phyloP scores from a whole-genome alignment of 2,329 filamentous ascomycete genomes.

The Exophiala alcalophila region DNA sequence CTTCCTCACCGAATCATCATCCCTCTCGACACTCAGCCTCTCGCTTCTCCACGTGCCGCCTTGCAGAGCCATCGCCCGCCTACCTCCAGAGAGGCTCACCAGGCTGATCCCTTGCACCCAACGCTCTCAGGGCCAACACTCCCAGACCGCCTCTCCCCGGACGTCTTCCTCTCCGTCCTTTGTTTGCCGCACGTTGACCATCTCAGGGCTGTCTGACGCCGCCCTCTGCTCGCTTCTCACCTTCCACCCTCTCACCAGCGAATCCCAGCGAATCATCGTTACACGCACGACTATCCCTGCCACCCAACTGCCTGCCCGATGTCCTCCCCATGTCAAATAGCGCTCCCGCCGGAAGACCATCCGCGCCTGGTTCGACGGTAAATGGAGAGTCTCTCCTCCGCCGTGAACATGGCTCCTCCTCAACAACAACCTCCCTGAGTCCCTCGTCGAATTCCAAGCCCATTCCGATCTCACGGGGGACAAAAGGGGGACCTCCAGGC shows the following conservation, averaged over 20 bases:
- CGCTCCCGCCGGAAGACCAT: conserved; percentile 48
- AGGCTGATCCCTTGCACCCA: too few species aligned
- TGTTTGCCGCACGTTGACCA: conserved; percentile 18
- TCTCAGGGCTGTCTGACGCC: conserved; percentile 15
- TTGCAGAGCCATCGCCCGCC: conserved; percentile 9
- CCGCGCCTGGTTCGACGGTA: conserved; percentile 39
- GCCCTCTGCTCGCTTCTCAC: conserved; percentile 12
- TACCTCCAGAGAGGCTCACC: conserved; percentile 14
- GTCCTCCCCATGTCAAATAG: conserved; percentile 52
- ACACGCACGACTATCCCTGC: conserved; percentile 24
- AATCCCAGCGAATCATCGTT: conserved; percentile 27
- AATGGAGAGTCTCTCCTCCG: conserved; percentile 31
- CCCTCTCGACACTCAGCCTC: conserved; percentile 23
- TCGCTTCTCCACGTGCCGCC: conserved; percentile 26
- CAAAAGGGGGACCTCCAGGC: conserved; percentile 17
- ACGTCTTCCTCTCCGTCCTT: conserved; percentile 2
- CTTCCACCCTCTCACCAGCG: conserved; percentile 10
- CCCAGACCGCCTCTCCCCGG: conserved; percentile 17
- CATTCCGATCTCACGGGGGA: conserved; percentile 33
- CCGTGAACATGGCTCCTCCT: conserved; percentile 33
- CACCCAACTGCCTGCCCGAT: conserved; percentile 41
- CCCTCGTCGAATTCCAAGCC: conserved; percentile 37
- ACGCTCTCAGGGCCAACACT: too few species aligned
- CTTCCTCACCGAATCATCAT: conserved; percentile 21
- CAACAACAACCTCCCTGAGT: conserved; percentile 30